Conservation (phyloP, 23 red algal species). For the Rhodosorus marinus region DNA sequence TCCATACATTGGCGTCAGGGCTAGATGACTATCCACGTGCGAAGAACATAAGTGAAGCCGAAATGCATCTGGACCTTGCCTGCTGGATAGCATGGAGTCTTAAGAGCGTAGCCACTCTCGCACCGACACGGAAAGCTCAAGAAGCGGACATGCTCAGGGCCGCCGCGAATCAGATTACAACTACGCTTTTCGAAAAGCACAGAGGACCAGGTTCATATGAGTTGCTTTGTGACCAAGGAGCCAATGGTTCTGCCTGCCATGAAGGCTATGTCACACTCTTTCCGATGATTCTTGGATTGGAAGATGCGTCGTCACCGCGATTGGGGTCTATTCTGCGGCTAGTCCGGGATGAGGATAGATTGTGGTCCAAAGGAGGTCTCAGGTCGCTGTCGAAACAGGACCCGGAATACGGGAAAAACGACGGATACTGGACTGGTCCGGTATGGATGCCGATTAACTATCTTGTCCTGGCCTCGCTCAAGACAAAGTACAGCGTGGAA, state of each 20-base stretch:
- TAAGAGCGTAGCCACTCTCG: conserved; percentile 14
- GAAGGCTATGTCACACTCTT: conserved; percentile 68
- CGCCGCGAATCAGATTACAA: conserved; percentile 4
- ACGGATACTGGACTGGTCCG: conserved; percentile 96
- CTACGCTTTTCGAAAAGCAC: background rate
- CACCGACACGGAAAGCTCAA: background rate
- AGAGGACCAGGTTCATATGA: background rate
- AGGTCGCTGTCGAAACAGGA: conserved; percentile 47
- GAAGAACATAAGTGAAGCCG: conserved; percentile 4
- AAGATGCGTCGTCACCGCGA: conserved; percentile 23
- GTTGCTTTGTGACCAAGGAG: conserved; percentile 68
- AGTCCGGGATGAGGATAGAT: conserved; percentile 14
- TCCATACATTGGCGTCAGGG: conserved; percentile 74
- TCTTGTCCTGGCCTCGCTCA: conserved; percentile 44
- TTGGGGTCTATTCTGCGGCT: conserved; percentile 37
- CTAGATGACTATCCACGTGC: conserved; percentile 90
- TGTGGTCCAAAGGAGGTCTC: conserved; percentile 26
- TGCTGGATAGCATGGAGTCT: conserved; percentile 71
- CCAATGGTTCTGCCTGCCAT: conserved; percentile 17
- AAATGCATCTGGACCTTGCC: conserved; percentile 73
- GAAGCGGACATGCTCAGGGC: conserved; percentile 1
- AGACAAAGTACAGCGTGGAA: conserved; percentile 38
- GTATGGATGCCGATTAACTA: conserved; percentile 94
- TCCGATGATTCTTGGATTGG: conserved; percentile 46
- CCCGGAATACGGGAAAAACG: conserved; percentile 31